Evolutionary conservation across 768 basidiomycete species (phyloP), one percentile per base, ranked within the genome.

Genomic region (Lyophyllum decastes): DNA sequence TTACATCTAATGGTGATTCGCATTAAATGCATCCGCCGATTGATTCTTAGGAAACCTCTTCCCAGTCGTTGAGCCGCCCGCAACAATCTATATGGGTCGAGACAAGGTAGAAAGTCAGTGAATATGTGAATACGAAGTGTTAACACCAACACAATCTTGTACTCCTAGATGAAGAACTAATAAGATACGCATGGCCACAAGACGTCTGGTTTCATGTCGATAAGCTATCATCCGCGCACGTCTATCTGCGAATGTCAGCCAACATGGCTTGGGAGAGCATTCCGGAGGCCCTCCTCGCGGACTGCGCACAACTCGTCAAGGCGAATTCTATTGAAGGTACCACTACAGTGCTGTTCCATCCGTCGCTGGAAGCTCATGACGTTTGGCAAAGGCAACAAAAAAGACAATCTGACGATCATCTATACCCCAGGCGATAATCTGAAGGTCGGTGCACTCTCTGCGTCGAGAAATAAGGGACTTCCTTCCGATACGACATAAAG

Each of bases 191-290:
- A 7, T 90, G 89, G 88, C 89, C 90, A 8, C 85, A 89, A 71
- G 92, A 94, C 59, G 75, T 93, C 52, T 93, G 92, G 93, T 97
- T 98, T 63, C 97, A 98, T 72, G 97, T 99, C 60, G 97, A 98
- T 78, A 96, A 95, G 71, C 85, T 98, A 26, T 96, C 94, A 0
- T 97, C 95, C 2, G 95, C 95, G 0, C 94, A 98, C 71, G 95
- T 98, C 40, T 98, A 98, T 70, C 78, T 98, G n/a, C 89, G 95
- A 33, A 85, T 98, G 79, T 82, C 91, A 0, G 82, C 84, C 2
- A 78, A 75, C n/a, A 89, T 95, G 80, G 71, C 78, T 27, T 98
- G 95, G 93, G 95, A 98, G 6, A 72, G 76, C n/a, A 89, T 98
- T 35, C 95, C 97, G 0, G 80, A 88, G 54, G 75, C 82, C 1